Base-by-base conservation (phyloP, 306 rosid genomes). In the Glycyrrhiza uralensis region DNA sequence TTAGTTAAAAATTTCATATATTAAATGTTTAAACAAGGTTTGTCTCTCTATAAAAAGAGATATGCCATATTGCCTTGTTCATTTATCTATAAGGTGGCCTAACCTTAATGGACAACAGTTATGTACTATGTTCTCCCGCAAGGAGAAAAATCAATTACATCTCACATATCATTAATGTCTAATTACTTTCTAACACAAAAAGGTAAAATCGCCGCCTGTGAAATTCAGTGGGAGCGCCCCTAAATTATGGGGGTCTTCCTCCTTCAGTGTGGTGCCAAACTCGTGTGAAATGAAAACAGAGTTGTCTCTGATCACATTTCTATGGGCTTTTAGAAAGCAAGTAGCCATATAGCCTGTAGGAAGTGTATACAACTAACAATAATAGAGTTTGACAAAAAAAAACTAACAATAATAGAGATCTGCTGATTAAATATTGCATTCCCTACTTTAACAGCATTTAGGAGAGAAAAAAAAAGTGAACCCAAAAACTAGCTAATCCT, bases 391-490 rank as follows among this genome's bases (percentile, higher is more conserved):
- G n/a, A n/a, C n/a, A n/a, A n/a, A n/a, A n/a, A n/a, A n/a, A n/a
- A n/a, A n/a, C n/a, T n/a, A n/a, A n/a, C n/a, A 30, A 63, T 41
- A 54, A 44, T 51, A 12, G 46, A 45, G 28, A 22, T 46, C 8
- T 36, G 35, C 12, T 56, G 17, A 68, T 80, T 69, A 54, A 30
- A 71, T 41, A 36, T 19, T 57, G 51, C 66, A 60, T 29, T 54
- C 49, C 66, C 24, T 55, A 45, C 83, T 80, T 76, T 76, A 76
- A 46, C 36, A 56, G 76, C 55, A 66, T 70, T 66, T 80, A 33
- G 63, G 77, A 22, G 19, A 56, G 65, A 76, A 78, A 33, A 79
- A 10, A 61, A 79, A 38, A 62, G 12, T 77, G 47, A 23, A 54
- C 57, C 75, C 58, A 3, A 60, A 36, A 75, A 33, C 70, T 4